Conservation (phyloP, 768 basidiomycete species). For the Rhodocollybia butyracea region DNA sequence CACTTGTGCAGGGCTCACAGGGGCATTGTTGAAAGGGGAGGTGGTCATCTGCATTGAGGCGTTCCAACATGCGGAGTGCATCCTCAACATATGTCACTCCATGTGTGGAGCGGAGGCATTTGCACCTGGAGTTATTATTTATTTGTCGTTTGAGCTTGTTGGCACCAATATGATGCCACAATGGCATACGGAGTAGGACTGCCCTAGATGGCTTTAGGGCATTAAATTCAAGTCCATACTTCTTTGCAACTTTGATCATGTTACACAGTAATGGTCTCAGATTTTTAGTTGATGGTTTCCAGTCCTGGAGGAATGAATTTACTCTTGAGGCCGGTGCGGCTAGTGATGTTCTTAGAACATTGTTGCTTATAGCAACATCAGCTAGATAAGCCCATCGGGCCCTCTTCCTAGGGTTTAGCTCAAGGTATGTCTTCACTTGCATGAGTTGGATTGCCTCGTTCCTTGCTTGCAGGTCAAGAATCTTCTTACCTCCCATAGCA, state of each 20-base stretch:
- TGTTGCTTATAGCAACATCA: background rate
- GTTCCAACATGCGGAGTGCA: background rate
- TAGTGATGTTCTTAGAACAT: background rate
- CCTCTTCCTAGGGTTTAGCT: background rate
- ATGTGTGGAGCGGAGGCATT: constrained; percentile 8
- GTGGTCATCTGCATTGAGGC: background rate
- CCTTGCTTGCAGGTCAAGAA: constrained; percentile 8
- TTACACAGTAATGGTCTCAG: background rate
- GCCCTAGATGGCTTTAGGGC: background rate
- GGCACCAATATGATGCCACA: constrained; percentile 11
- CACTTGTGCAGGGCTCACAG: no score
- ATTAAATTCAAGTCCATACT: constrained; percentile 7
- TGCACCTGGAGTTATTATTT: constrained; percentile 2
- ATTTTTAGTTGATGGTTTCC: background rate
- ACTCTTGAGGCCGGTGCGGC: background rate
- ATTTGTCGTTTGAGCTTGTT: background rate
- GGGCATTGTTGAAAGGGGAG: background rate
- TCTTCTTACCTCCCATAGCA: constrained; percentile 8
- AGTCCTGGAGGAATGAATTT: constrained; percentile 4
- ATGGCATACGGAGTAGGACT: constrained; percentile 1
- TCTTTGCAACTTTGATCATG: background rate
- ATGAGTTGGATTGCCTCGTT: constrained; percentile 10
- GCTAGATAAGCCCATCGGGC: background rate
- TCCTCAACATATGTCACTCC: constrained; percentile 2
- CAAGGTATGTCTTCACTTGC: constrained; percentile 4